phyloP scores from a whole-genome alignment of 371 early-diverging fungal genomes.

The Lichtheimia hyalospora region DNA sequence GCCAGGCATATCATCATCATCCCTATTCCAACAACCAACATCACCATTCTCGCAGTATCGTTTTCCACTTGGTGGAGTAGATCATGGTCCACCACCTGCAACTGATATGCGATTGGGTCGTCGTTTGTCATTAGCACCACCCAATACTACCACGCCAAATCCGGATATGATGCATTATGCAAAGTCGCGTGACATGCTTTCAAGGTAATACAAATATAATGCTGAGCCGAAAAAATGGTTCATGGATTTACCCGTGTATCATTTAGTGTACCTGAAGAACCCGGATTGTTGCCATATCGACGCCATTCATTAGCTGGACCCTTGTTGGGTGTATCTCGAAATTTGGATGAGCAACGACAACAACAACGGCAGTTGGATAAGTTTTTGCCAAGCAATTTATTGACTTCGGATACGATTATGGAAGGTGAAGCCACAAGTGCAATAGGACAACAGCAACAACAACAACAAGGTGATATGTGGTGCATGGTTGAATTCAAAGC shows the following conservation, averaged over 20 bases:
- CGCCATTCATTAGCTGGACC: constrained; percentile 29
- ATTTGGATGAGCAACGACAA: constrained; percentile 10
- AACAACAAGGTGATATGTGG: constrained; percentile 12
- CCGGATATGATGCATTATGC: constrained; percentile 13
- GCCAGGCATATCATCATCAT: background rate
- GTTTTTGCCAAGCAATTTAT: constrained; percentile 11
- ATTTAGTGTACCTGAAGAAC: constrained; percentile 26
- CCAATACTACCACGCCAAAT: constrained; percentile 10
- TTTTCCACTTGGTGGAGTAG: constrained; percentile 3
- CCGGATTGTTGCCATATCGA: constrained; percentile 18
- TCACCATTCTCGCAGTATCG: constrained; percentile 16
- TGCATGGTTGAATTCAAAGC: constrained; percentile 80
- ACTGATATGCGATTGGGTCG: constrained; percentile 7
- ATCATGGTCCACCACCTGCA: background rate
- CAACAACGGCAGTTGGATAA: constrained; percentile 10
- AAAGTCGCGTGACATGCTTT: constrained; percentile 18
- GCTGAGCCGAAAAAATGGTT: background rate
- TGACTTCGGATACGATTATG: constrained; percentile 15
- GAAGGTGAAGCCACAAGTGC: background rate
- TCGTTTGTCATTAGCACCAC: constrained; percentile 22
- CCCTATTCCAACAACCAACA: background rate
- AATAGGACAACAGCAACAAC: background rate
- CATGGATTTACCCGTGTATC: background rate
- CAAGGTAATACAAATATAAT: constrained; percentile 17
- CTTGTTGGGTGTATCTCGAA: constrained; percentile 13